phyloP scores from a whole-genome alignment of 2,329 filamentous ascomycete species.

The Trichoderma gracile region DNA sequence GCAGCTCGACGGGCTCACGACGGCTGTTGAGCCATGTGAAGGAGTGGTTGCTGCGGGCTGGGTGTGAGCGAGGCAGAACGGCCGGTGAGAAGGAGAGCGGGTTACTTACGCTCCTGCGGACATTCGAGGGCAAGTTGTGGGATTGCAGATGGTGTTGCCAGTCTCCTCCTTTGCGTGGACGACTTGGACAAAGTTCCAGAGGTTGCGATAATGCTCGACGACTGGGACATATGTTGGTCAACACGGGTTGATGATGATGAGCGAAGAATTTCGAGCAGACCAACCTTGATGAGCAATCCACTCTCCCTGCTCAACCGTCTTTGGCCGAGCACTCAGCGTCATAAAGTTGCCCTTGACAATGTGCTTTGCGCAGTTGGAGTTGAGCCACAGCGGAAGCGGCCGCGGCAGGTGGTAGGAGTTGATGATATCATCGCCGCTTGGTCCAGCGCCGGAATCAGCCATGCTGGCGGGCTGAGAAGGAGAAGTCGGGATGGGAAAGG shows the following conservation, averaged over 20 bases:
- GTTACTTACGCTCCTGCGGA: constrained; percentile 84
- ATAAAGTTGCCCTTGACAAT: constrained; percentile 98
- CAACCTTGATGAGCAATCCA: constrained; percentile 95
- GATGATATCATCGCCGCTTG: constrained; percentile 56
- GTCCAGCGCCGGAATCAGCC: constrained; percentile 58
- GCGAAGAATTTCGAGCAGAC: constrained; percentile 31
- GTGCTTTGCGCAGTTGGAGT: constrained; percentile 73
- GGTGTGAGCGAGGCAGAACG: not conserved
- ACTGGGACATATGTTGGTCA: constrained; percentile 56
- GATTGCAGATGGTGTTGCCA: constrained; percentile 78
- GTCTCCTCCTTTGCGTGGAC: constrained; percentile 83
- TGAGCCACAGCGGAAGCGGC: constrained; percentile 71
- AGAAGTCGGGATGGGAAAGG: constrained; percentile 63
- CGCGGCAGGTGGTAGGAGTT: constrained; percentile 64
- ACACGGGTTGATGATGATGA: not conserved
- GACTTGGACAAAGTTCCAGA: constrained; percentile 86
- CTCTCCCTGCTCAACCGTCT: constrained; percentile 90
- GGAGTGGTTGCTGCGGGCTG: constrained; percentile 68
- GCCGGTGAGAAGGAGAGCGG: not conserved
- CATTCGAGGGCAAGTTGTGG: constrained; percentile 83
- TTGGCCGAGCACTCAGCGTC: constrained; percentile 88
- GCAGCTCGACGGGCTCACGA: constrained; percentile 85
- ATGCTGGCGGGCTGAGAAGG: constrained; percentile 68
- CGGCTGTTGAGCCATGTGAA: constrained; percentile 95
- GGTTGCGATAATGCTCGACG: constrained; percentile 86